Conservation (phyloP, 148 eudicot species). For the Rhododendron mucronatum region DNA sequence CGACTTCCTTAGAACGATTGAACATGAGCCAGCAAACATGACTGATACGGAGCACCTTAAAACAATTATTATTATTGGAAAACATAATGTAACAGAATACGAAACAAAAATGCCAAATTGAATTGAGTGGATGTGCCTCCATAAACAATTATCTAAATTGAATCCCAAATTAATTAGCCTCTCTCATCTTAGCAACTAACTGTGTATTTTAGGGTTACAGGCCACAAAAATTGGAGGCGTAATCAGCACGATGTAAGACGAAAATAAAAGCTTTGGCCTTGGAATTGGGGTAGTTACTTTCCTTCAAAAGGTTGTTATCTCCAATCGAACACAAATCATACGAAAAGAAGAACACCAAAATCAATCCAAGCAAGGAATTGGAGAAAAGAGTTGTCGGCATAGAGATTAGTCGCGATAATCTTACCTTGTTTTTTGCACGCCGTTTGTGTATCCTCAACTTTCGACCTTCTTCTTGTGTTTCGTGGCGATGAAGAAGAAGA, state of each 20-base stretch:
- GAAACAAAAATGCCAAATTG: neutral
- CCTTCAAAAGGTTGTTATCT: neutral
- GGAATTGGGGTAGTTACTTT: neutral
- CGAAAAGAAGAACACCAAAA: neutral
- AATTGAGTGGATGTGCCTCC: neutral
- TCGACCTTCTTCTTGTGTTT: neutral
- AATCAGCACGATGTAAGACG: neutral
- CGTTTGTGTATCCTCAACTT: neutral
- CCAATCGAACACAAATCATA: neutral
- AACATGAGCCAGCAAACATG: neutral
- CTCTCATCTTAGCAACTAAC: neutral
- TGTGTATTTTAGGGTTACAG: neutral
- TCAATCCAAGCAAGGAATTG: neutral
- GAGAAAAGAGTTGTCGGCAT: neutral
- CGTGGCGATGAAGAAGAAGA: neutral
- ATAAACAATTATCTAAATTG: neutral
- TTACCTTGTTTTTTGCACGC: neutral
- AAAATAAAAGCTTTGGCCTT: slow-evolving; percentile 1
- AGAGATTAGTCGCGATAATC: no score
- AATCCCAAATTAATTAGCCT: neutral
- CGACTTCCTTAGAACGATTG: neutral
- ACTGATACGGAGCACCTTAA: neutral
- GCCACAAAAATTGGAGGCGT: no score
- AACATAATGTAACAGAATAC: neutral
- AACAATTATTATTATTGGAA: neutral